Conservation (phyloP, 768 basidiomycete species). For the Tulasnella sp. region DNA sequence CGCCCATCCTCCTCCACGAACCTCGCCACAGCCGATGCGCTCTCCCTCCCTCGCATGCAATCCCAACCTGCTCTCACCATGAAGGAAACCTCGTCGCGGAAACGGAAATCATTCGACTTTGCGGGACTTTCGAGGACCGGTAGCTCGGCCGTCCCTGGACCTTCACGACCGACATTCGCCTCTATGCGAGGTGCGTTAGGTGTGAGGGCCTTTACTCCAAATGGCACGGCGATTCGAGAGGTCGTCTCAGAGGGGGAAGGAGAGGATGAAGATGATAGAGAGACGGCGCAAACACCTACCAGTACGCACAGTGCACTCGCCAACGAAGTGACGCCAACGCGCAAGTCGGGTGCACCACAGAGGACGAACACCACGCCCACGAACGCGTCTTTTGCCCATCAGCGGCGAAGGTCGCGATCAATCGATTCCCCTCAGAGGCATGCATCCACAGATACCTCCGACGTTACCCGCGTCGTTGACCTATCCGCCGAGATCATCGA, state of each 20-base stretch:
- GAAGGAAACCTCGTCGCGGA: not conserved
- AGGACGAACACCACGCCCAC: not conserved
- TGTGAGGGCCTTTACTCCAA: slow-evolving; percentile 4
- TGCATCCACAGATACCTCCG: not conserved
- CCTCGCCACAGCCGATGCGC: not conserved
- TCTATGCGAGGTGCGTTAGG: not conserved
- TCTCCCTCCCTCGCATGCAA: slow-evolving; percentile 5
- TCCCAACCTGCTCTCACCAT: slow-evolving; percentile 1
- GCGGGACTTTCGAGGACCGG: not conserved
- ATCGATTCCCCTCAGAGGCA: not conserved
- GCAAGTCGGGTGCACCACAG: not conserved
- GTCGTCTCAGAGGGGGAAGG: not conserved
- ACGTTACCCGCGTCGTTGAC: slow-evolving; percentile 11
- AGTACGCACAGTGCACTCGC: not conserved
- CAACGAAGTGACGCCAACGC: not conserved
- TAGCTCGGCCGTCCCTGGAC: not conserved
- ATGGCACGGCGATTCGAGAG: slow-evolving; percentile 6
- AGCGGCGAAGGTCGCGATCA: slow-evolving; percentile 1
- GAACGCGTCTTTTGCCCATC: no score
- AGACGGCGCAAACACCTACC: no score
- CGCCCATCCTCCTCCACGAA: slow-evolving; percentile 1
- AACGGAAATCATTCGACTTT: slow-evolving; percentile 8
- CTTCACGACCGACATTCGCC: not conserved
- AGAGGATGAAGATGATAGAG: not conserved
- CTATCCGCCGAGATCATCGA: not conserved